Evolutionary conservation across 2,329 filamentous ascomycete genomes (phyloP), one percentile per base, ranked within the genome.

Genomic region (Coniochaeta sp.): DNA sequence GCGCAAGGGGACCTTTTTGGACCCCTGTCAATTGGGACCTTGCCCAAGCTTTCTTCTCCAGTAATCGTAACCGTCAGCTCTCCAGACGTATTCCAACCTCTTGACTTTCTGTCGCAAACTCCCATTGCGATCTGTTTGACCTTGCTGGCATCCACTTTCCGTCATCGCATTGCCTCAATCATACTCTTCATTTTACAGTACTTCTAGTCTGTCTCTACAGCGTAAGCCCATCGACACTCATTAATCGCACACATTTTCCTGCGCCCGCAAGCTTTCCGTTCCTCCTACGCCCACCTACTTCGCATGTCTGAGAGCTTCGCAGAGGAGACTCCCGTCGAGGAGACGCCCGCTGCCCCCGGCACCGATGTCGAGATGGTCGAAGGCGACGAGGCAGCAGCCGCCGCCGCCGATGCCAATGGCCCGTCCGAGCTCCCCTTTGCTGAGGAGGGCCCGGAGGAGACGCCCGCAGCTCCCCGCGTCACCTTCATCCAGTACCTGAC

Each of bases 401-500:
- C 72, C 22, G 65, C 71, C 45, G 57, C 60, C 8, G 70, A 68
- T 30, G 59, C 54, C 22, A 69, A 67, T 50, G 62, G 64, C 38
- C 62, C 58, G n/a, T 59, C 57, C 38, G 70, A 70, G 27, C 64
- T 73, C 5, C 68, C 69, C 31, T 71, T 72, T 30, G 66, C 69
- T 32, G 68, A 63, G 35, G 58, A 70, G 33, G 67, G 66, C 12
- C 63, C 65, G 50, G 67, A 66, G 13, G 59, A 63, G 2, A 61
- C 61, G 3, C 55, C 60, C 16, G 57, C 63, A 14, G 63, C 70
- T 50, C 45, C 45, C 16, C 72, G 73, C 58, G 58, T 63, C 6
- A 71, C 68, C 31, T 85, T 82, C 59, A 66, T 77, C 48, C 76
- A 72, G 61, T 87, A 86, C 60, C 74, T 91, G 20, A 78, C 74